Base-by-base conservation (phyloP, 805 yeast genomes). In the Millerozyma miso region DNA sequence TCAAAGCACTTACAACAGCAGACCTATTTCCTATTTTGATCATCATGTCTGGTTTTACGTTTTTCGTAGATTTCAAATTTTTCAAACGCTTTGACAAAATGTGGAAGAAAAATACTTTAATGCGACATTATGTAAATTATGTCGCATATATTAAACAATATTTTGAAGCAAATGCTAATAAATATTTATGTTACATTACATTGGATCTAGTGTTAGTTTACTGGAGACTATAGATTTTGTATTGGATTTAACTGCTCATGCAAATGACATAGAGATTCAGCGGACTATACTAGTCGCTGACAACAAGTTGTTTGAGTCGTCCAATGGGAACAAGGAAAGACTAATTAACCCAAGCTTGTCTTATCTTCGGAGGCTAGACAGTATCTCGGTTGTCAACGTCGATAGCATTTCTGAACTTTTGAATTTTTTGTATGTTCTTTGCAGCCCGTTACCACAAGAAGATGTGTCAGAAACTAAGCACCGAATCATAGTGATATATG, bases 61-160 rank as follows among this genome's bases (percentile, higher is more conserved):
- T 23, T 23, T 23, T 7, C 6, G 10, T 23, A 23, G 10, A 7
- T 23, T 23, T 38, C 19, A 8, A 19, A 10, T 35, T 46, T 10
- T 45, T 49, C 33, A 37, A 43, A 29, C 47, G 49, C 14, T 47
- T 43, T 39, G 15, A 40, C 17, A 19, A 8, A 16, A 23, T 32
- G 14, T n/a, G n/a, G n/a, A n/a, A n/a, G n/a, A n/a, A n/a, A n/a
- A n/a, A n/a, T n/a, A n/a, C n/a, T n/a, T n/a, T n/a, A n/a, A n/a
- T n/a, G n/a, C n/a, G n/a, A n/a, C n/a, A n/a, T n/a, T n/a, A n/a
- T n/a, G n/a, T n/a, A n/a, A n/a, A n/a, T n/a, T n/a, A n/a, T n/a
- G n/a, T n/a, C n/a, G n/a, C n/a, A n/a, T n/a, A n/a, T n/a, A n/a
- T n/a, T n/a, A n/a, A n/a, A n/a, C n/a, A n/a, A n/a, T n/a, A n/a